Evolutionary conservation across 352 stramenopile species (phyloP), one percentile per base, ranked within the genome.

Genomic region (Globisporangium apiculatum): DNA sequence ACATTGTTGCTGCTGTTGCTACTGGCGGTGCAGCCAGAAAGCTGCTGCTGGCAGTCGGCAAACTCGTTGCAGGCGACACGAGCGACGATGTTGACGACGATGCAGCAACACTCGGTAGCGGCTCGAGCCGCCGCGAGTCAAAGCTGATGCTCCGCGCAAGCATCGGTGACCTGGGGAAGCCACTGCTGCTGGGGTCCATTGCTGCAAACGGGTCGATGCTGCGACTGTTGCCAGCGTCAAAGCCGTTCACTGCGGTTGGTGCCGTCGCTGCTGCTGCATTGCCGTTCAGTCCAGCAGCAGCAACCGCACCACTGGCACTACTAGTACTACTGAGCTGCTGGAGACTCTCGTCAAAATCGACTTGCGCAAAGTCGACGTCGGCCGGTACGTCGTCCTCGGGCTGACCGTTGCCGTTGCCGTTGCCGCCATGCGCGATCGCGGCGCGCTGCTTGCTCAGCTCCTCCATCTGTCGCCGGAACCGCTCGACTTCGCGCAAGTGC

Each of bases 401-500:
- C 58, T 79, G 73, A 55, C 86, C 71, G 10, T 75, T 61, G 38
- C 38, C 10, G 17, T 64, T 46, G 40, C 40, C 7, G 11, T 43
- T 8, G 7, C 11, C 40, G 40, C 7, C 7, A 48, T 35, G 49
- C 10, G 79, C 77, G 36, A 87, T 86, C 18, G 79, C 81, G 31
- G 77, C 76, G 41, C 82, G 73, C 50, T 91, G 83, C 53, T 89
- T 85, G 60, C 90, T 81, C 49, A 94, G 77, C 52, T 94, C 79
- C 55, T 91, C 76, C 78, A 94, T 91, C 53, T 91, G 89, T 59
- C 83, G 82, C 18, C 79, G 72, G 42, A 91, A 91, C 0, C 79
- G 78, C 63, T 91, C 81, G 47, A 94, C 83, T 68, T 94, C 84
- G 45, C 79, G 79, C 59, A 91, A 71, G 49, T 94, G 84, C 46